Base-by-base conservation (phyloP, 2,329 filamentous ascomycete genomes). In the Penicillium sp. region DNA sequence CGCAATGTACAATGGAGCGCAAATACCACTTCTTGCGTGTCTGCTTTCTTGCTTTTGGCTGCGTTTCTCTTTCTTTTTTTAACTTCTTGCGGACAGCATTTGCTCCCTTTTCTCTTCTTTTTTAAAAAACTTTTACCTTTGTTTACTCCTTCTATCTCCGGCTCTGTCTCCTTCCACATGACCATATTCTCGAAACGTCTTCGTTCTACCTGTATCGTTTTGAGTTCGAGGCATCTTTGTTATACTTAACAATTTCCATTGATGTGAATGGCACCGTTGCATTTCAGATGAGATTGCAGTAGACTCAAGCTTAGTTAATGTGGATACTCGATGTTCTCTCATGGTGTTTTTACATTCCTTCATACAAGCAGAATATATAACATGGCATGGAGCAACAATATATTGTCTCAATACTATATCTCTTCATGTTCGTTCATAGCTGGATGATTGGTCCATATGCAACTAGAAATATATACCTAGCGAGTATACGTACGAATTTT, bases 1-100 rank as follows among this genome's bases (percentile, higher is more conserved):
- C 61, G 55, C 62, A 63, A 62, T 73, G 70, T 73, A 73, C 68
- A 72, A 72, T 72, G 71, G 70, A 73, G 70, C 69, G 69, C 68
- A 71, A 72, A 73, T 72, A 72, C 68, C 71, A 72, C 65, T 64
- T 64, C 59, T 61, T 60, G 56, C 60, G 65, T 61, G 49, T 63
- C 59, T 60, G 59, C 52, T 63, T 57, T 48, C 50, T 55, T 56
- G 50, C 46, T 55, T 61, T 60, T 46, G 41, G 44, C 48, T 46
- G 37, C 49, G 39, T 39, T 51, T 50, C 39, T 46, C 39, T 54
- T n/a, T 57, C 7, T 9, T 2, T 57, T 23, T 58, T 55, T 41
- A 47, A 37, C 48, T 45, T 44, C 46, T 42, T 58, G 48, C 48
- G 46, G 46, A 42, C 50, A 54, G 52, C 47, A 55, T 55, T 51